Evolutionary conservation across 2,329 filamentous ascomycete species (phyloP).

Genomic region (Epichloe sylvatica): DNA sequence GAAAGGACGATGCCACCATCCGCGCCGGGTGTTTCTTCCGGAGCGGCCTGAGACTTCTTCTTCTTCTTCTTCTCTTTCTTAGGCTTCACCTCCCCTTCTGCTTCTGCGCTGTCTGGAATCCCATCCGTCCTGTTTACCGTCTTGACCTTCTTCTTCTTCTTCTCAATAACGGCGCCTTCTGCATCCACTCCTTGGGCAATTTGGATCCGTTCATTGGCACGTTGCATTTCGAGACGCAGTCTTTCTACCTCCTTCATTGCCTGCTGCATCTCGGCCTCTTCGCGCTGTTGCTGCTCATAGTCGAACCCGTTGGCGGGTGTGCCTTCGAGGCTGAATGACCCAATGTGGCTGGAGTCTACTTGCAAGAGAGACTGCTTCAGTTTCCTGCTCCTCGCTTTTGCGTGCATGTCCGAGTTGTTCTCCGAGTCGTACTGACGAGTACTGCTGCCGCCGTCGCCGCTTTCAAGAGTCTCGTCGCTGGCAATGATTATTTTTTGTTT

Average conservation of each 20-base stretch:
- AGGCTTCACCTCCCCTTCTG: conserved; percentile 22
- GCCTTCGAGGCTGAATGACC: conserved; percentile 52
- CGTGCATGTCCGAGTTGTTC: conserved; percentile 30
- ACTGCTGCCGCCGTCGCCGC: conserved; percentile 32
- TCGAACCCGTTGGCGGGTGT: conserved; percentile 31
- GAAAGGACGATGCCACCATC: not conserved
- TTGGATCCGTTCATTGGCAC: conserved; percentile 61
- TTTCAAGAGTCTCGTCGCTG: conserved; percentile 57
- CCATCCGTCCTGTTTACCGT: conserved; percentile 16
- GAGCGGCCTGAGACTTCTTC: not conserved
- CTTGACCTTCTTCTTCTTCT: conserved; percentile 50
- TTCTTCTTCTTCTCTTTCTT: conserved; percentile 36
- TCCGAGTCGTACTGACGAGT: conserved; percentile 39
- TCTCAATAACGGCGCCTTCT: conserved; percentile 52
- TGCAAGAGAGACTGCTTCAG: conserved; percentile 56
- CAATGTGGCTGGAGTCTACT: conserved; percentile 75
- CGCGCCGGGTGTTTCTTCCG: not conserved
- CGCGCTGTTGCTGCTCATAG: conserved; percentile 53
- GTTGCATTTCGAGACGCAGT: conserved; percentile 76
- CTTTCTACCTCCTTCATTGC: conserved; percentile 83
- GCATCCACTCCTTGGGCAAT: conserved; percentile 52
- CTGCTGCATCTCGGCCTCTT: conserved; percentile 77
- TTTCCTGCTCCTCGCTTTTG: conserved; percentile 35
- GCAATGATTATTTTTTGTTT: conserved; percentile 51
- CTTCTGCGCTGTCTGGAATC: conserved; percentile 11